phyloP scores from a whole-genome alignment of 2,329 filamentous ascomycete genomes.

The Cladophialophora carrionii region DNA sequence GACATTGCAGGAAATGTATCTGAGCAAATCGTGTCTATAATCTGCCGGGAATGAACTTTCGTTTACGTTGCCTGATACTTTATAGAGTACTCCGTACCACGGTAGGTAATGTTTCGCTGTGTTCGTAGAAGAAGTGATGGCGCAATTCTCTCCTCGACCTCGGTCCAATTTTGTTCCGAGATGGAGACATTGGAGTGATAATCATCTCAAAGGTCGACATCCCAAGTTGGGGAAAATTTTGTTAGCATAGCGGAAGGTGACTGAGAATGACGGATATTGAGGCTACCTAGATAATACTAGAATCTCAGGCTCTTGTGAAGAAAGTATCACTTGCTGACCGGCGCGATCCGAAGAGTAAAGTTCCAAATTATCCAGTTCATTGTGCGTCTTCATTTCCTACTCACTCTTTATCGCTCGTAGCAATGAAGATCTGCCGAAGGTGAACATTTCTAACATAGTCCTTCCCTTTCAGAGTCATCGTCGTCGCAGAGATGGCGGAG shows the following conservation, averaged over 20 bases:
- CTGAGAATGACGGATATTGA: background rate
- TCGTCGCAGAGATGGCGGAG: background rate
- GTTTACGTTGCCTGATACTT: background rate
- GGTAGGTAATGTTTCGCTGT: background rate
- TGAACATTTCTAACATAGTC: background rate
- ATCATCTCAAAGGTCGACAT: background rate
- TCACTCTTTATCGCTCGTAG: background rate
- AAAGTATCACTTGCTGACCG: background rate
- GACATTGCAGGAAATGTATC: background rate
- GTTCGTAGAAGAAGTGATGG: background rate
- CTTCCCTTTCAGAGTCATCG: background rate
- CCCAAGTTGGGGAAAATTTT: background rate
- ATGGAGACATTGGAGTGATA: background rate
- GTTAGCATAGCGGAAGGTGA: background rate
- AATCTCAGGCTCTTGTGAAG: background rate
- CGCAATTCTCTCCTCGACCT: background rate
- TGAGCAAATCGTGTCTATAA: background rate
- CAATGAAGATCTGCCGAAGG: background rate
- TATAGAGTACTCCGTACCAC: too few relatives aligned
- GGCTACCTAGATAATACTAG: background rate
- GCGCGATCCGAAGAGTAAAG: background rate
- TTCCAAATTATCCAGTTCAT: background rate
- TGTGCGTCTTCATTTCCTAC: background rate
- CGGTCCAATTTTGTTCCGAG: constrained; percentile 7
- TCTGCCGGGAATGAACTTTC: background rate